Base-by-base conservation (phyloP, 2,329 filamentous ascomycete genomes). In the Stenocarpella maydis region DNA sequence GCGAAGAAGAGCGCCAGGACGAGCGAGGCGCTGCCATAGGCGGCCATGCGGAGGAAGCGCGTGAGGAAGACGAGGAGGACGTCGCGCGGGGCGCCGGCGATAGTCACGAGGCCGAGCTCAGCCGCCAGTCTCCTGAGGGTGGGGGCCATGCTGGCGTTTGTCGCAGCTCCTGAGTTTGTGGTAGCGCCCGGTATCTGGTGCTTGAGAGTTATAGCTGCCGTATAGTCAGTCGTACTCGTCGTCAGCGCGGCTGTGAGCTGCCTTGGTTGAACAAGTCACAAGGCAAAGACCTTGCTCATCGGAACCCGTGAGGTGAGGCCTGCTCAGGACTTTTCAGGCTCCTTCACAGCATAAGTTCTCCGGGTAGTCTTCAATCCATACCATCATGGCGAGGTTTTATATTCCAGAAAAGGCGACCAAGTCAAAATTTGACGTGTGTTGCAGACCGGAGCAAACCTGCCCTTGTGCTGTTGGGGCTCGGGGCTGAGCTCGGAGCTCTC, bases 41-140 rank as follows among this genome's bases (percentile, higher is more conserved):
- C 90, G 71, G 89, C 87, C 63, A 91, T 83, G 3, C 90, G 86
- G 6, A 90, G 82, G 75, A 89, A 88, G 34, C 89, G 86, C 73
- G 88, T 86, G 6, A 84, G 71, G 71, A 85, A 87, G 24, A 91
- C 84, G 2, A 91, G 78, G 73, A 89, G 88, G 71, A 85, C 82
- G 75, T 90, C 87, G 55, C 74, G 75, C 6, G 79, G 72, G 0
- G 84, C 82, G 31, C 72, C 65, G 72, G 79, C 75, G 34, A 87
- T 75, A 8, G 84, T 80, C 17, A 78, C 72, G 21, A 87, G 74
- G 61, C 85, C 85, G n/a, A 83, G 73, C 74, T 87, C 84, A 17
- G 78, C 76, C 21, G 61, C 45, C 45, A 71, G 10, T 17, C 15
- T 39, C 2, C 41, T 54, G 21, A 50, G 21, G n/a, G 55, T 68